phyloP scores from a whole-genome alignment of 2,329 filamentous ascomycete genomes.

The Verticillium klebahnii region DNA sequence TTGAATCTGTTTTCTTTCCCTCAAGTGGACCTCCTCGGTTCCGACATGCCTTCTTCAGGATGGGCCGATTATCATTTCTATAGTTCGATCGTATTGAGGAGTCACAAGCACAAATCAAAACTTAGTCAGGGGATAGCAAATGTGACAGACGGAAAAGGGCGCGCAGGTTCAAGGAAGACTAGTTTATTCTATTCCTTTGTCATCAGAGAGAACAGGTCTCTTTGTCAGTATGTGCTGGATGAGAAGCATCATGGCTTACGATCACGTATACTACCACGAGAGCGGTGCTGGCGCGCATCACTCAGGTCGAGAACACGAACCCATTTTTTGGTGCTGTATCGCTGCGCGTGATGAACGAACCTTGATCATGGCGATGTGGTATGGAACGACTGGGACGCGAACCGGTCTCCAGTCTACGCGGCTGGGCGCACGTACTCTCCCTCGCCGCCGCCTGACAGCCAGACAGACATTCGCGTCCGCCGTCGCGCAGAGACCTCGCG shows the following conservation, averaged over 20 bases:
- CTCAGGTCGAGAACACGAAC: not conserved
- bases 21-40: not conserved
- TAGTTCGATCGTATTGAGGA: not conserved
- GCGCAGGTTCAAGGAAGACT: too few relatives aligned
- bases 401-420: too few relatives aligned
- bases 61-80: not conserved
- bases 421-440: too few relatives aligned
- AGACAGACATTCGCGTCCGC: too few relatives aligned
- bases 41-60: not conserved
- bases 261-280: not conserved
- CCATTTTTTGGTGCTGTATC: not conserved
- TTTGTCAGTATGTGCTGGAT: not conserved
- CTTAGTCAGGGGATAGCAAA: too few relatives aligned
- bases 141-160: too few relatives aligned
- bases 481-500: too few relatives aligned
- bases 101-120: not conserved
- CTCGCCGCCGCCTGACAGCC: too few relatives aligned
- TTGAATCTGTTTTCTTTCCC: not conserved
- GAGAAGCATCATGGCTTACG: not conserved
- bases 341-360: not conserved
- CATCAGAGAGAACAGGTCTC: too few relatives aligned
- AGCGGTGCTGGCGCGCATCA: not conserved
- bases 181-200: too few relatives aligned
- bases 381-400: too few relatives aligned
- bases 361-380: too few relatives aligned